A percentile compares a stretch with the other conserved stretches of the same genome.
These are phyloP conservation scores for Haplosporangium sp. DNA, from an alignment of 371 early-diverging fungal genomes.

Conservation along the genomic window DNA sequence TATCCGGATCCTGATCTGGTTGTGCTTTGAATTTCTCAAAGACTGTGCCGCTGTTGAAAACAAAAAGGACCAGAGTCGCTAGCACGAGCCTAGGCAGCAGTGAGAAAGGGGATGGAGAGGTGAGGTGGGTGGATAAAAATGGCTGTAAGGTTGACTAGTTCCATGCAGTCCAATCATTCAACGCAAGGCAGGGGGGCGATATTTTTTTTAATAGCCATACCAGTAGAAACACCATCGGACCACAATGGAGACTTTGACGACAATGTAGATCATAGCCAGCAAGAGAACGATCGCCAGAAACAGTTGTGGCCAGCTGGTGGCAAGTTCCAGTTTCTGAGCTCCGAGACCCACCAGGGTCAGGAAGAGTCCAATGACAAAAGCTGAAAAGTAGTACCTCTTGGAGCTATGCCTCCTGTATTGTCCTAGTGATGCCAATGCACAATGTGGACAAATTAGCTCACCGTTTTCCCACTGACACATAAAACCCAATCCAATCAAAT, in stretches of 20 bases:
- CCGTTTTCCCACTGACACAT: background rate
- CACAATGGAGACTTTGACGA: conserved; percentile 54
- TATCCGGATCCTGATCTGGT: background rate
- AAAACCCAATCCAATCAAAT: background rate
- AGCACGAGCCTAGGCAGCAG: conserved; percentile 50
- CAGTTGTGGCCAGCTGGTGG: conserved; percentile 38
- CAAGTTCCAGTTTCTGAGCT: conserved; percentile 39
- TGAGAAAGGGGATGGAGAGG: too few relatives aligned
- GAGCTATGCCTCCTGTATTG: conserved; percentile 36
- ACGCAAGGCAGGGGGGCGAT: background rate
- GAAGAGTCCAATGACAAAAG: conserved; percentile 40
- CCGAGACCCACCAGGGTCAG: conserved; percentile 48
- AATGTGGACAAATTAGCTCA: background rate
- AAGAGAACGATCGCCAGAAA: conserved; percentile 23
- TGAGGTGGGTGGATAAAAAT: too few relatives aligned
- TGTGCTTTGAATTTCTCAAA: conserved; percentile 16
- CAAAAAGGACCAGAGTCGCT: conserved; percentile 51
- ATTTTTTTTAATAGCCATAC: conserved; percentile 17
- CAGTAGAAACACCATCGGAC: conserved; percentile 58
- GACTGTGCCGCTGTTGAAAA: conserved; percentile 36
- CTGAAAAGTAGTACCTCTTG: conserved; percentile 40
- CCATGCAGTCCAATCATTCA: background rate
- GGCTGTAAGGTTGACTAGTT: background rate
- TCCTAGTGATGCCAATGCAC: too few relatives aligned
- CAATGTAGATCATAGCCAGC: conserved; percentile 41